Base-by-base conservation (phyloP, 805 yeast species). In the Zygotorulaspora danielsina region DNA sequence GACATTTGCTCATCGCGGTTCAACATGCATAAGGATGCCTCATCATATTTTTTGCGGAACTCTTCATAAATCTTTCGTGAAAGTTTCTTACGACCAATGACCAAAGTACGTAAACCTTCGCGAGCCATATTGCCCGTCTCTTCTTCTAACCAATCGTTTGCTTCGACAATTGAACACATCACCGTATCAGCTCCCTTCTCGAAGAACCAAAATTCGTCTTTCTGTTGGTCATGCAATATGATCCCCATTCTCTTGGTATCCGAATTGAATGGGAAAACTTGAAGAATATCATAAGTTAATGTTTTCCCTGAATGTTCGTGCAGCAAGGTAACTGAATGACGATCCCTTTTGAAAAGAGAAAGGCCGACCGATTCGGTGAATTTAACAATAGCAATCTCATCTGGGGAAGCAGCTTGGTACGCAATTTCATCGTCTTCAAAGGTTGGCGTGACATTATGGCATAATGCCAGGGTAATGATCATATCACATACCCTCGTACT, bases 331-430 rank as follows among this genome's bases (percentile, higher is more conserved):
- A 93, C 73, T 5, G 81, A 75, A 39, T 74, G 73, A 42, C 98
- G 76, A 60, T 93, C 98, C 53, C 99, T 77, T 54, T 77, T 81
- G 44, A 78, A 72, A 32, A 93, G 70, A 6, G 88, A 76, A 24
- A 93, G 68, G 0, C 98, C 99, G 20, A 89, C 90, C 2, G 69
- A 60, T 48, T 87, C 94, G 1, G 96, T 85, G 66, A 87, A 93
- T 55, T 82, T 82, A 13, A 93, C 97, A 47, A 93, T 93, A 19
- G 99, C 98, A 51, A 93, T 80, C 60, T 93, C 99, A 67, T 93
- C 99, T 0, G 99, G 99, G 0, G 97, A 89, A 0, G 97, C 97
- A 0, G 98, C 98, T 64, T 93, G 99, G 59, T 89, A 93, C 2
- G 87, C 75, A 11, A 80, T 60, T 42, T 70, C 79, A 19, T 84